A percentile compares a stretch with the other conserved stretches of the same genome.
These are phyloP conservation scores for Arxiozyma heterogenica DNA, from an alignment of 1,139 yeast species.

Conservation along the genomic window DNA sequence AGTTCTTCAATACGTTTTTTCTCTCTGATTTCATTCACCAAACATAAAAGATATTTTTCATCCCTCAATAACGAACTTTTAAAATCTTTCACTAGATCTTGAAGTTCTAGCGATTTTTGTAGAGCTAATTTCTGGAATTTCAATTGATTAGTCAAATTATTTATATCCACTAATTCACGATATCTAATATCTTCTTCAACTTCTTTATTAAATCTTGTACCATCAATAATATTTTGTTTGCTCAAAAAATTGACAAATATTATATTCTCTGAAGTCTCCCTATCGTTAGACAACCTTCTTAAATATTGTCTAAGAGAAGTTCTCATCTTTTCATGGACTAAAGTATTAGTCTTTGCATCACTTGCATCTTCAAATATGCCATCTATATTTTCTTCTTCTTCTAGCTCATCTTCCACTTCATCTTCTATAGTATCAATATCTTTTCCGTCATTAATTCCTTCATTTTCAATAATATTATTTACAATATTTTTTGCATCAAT, in stretches of 20 bases:
- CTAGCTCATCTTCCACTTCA: constrained; percentile 1
- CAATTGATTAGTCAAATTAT: constrained; percentile 54
- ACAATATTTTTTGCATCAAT: constrained; percentile 2
- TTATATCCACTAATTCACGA: constrained; percentile 52
- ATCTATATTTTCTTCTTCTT: constrained; percentile 16
- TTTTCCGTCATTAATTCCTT: constrained; percentile 12
- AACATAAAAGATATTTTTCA: constrained; percentile 26
- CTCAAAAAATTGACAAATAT: constrained; percentile 45
- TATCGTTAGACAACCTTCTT: constrained; percentile 41
- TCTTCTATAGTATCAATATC: constrained; percentile 2
- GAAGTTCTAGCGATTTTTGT: constrained; percentile 28
- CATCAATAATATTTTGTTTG: constrained; percentile 27
- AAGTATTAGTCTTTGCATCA: constrained; percentile 18
- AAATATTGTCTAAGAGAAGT: constrained; percentile 69
- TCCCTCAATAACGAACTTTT: constrained; percentile 29
- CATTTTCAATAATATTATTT: constrained; percentile 6
- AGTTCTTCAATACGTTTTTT: constrained; percentile 49
- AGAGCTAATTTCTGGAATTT: constrained; percentile 64
- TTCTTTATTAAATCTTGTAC: constrained; percentile 34
- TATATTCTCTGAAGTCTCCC: constrained; percentile 47
- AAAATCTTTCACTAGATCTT: constrained; percentile 30
- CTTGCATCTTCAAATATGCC: constrained; percentile 23
- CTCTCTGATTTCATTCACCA: constrained; percentile 45
- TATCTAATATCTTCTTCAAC: constrained; percentile 41
- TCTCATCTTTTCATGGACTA: constrained; percentile 62